Base-by-base conservation (phyloP, 352 stramenopile genomes). In the Globisporangium perplexum region DNA sequence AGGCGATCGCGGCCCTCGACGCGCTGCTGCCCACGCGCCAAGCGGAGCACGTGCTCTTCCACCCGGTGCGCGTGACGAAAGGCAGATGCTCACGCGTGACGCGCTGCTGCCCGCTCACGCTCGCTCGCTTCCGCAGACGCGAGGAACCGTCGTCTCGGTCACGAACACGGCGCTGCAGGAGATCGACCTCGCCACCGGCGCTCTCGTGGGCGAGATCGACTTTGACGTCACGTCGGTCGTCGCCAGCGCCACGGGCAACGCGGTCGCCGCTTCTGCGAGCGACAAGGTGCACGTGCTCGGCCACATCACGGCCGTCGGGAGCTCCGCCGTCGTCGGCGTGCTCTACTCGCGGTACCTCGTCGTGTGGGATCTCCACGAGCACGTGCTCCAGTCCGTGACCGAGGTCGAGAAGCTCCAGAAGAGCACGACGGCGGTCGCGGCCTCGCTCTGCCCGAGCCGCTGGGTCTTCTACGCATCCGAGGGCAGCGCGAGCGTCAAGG, bases 381-480 rank as follows among this genome's bases (percentile, higher is more conserved):
- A 74, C 28, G 72, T 86, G 17, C 62, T 93, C 8, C 55, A 83
- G 35, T 79, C 71, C 23, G 66, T 88, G 30, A 71, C 71, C 4
- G 79, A 93, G 36, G 51, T 88, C 6, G 77, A 88, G 24, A 85
- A 85, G 48, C 53, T 75, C 24, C 72, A 79, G 26, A 85, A 86
- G 65, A 65, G 71, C 28, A 77, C 89, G 48, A 66, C 60, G 4
- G 70, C 71, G 7, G 53, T 89, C 41, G 63, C 78, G 6, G 75
- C 57, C 2, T 90, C 83, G 26, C 60, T 86, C 14, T 85, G 72
- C 50, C 57, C 49, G n/a, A 64, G 82, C 43, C 66, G 69, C 10
- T 88, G 74, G 69, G 26, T 93, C 23, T 91, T 91, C 50, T 93
- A 86, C 59, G 66, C 67, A 43, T 67, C 73, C 24, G 83, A 93